Evolutionary conservation across 1,284 basidiomycete genomes (phyloP).

Genomic region (Hemileia vastatrix): DNA sequence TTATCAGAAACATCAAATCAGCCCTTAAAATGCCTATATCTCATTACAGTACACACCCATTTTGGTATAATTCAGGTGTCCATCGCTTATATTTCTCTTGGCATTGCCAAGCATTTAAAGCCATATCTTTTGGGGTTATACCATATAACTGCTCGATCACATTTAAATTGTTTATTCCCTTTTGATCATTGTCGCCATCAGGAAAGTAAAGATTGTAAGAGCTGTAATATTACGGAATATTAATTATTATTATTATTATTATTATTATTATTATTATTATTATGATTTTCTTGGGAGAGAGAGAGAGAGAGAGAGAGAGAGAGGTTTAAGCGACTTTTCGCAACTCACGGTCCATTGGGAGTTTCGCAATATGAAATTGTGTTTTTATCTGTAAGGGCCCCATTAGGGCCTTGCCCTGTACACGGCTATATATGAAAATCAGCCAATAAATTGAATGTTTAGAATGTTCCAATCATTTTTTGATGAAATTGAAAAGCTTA

Average conservation of each 20-base stretch:
- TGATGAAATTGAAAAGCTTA: not conserved
- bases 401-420: constrained; percentile 10
- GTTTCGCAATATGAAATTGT: constrained; percentile 13
- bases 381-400: constrained; percentile 3
- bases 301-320: no score
- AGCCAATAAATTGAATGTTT: not conserved
- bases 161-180: constrained; percentile 9
- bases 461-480: not conserved
- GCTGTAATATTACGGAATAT: not conserved
- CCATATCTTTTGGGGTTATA: constrained; percentile 7
- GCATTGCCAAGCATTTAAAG: constrained; percentile 7
- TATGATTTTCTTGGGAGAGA: not conserved
- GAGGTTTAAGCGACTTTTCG: no score
- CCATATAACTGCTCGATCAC: constrained; percentile 3
- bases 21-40: not conserved
- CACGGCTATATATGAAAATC: not conserved
- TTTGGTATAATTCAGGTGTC: not conserved
- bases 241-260: not conserved
- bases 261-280: not conserved
- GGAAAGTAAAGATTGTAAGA: constrained; percentile 9
- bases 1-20: not conserved
- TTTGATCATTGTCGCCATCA: not conserved
- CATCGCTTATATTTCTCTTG: constrained; percentile 8
- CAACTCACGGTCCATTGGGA: constrained; percentile 19
- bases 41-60: not conserved